Base-by-base conservation (phyloP, 306 rosid genomes). In the Cucumis hystrix region DNA sequence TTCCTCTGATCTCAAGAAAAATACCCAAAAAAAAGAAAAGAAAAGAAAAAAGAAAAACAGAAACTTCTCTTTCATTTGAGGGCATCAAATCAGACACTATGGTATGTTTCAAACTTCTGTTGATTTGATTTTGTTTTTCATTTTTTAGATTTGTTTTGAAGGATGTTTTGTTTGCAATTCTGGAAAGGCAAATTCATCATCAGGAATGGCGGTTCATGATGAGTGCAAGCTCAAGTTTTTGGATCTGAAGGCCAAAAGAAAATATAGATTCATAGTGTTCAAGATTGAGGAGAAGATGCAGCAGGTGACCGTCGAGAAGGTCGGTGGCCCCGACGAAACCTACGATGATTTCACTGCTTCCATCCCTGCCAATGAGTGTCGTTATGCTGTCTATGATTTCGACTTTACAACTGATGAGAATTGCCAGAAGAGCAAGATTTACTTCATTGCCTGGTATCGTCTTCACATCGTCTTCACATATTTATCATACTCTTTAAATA, bases 161-260 rank as follows among this genome's bases (percentile, higher is more conserved):
- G 41, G 45, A 70, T 66, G 65, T 23, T 14, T 60, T 65, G 20
- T 14, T 70, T 47, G 21, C 40, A 71, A 45, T 71, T 30, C 51
- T 51, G 23, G 37, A 15, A 0, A 77, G 80, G 80, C 80, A 55
- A 77, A 77, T 63, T 64, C 80, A 77, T 21, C 80, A 28, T 77
- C 80, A 30, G 80, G 80, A 77, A 77, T 77, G 80, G 80, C 74
- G 8, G 80, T 77, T 13, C 68, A 63, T 35, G 80, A 77, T 51
- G 80, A 77, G 11, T 77, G 80, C 60, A 77, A 77, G 73, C 73
- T 62, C 33, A 77, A 17, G 72, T 77, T 77, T 30, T 20, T 63
- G 80, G 80, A 77, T 43, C 58, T 62, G 56, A 77, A 77, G 62
- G 35, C 80, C 28, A 77, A 77, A 14, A 77, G 80, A n/a, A 77